Evolutionary conservation across 371 early-diverging fungal species (phyloP), one percentile per base, ranked within the genome.

Genomic region (Coemansia sp.): DNA sequence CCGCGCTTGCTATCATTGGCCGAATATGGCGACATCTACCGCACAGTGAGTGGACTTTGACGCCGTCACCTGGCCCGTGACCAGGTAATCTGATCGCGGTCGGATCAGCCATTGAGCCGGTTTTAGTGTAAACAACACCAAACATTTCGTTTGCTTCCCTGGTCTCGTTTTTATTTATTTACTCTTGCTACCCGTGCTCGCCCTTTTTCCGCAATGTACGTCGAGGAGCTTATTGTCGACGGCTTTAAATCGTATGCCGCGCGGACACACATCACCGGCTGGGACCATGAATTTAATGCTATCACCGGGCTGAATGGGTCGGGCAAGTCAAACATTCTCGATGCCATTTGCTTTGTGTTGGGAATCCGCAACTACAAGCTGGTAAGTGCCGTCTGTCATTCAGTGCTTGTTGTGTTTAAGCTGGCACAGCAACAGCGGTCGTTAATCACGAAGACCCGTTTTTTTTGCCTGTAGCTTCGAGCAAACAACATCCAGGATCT

Each of bases 241-340:
- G 98, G 98, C 42, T 98, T 98, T 88, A 98, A 98, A 77, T 94
- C 95, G 1, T 99, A 98, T 77, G 95, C 97, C 2, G 87, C 92
- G 10, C 87, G 97, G 50, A 97, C 97, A 2, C 92, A 94, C 60
- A 95, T 98, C 55, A 86, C 90, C 16, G 94, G 94, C 31, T 98
- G 97, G 95, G 97, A 96, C 80, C 88, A 92, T 4, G 88, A 94
- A 64, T 99, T 99, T 81, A 99, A 97, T 76, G 99, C 99, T 33
- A 98, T 99, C 67, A 99, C 99, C 4, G 99, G 99, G 39, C 84
- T 99, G 40, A 99, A 99, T 78, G 99, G 99, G 29, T 93, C 97
- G 5, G 99, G 99, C 43, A 99, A 99, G 78, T 97, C 97, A 18
- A 99, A 99, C 82, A 93, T 99, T 55, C 83, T 99, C 32, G 99